Evolutionary conservation across 2,329 filamentous ascomycete genomes (phyloP), one percentile per base, ranked within the genome.

Genomic region (Raffaelea arxii): DNA sequence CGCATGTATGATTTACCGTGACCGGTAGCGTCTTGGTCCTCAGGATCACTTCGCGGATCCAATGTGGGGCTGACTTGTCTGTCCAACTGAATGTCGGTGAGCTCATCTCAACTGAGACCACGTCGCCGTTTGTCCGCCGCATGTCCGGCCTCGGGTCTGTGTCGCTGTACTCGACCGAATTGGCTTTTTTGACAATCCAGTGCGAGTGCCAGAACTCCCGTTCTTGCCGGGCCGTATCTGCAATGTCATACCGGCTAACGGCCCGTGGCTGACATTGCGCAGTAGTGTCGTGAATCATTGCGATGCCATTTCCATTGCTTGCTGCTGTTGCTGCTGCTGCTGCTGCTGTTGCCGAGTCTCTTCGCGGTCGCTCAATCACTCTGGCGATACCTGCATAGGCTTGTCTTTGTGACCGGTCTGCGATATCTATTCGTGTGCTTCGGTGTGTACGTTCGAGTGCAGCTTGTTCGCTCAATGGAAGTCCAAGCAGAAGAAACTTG

Each of bases 181-280:
- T 66, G 32, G 65, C 61, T 45, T 61, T 63, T 48, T 68, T 67
- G 32, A 68, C 61, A 23, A 67, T 61, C 65, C 65, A 68, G 44
- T 60, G 55, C 2, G 58, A 56, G n/a, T 49, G 49, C 64, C 63
- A 67, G 44, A 56, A 64, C 21, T 64, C 55, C 18, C 54, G 51
- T 46, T 64, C 62, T 6, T 55, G 48, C 10, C 45, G 40, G 3
- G 52, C 52, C 9, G 40, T 37, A 9, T 48, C 39, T 7, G 52
- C 36, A 36, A 65, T 56, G 3, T 60, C 55, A 21, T 54, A 45
- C 23, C 53, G 50, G 35, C 60, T 61, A 14, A 61, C 54, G 11
- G 63, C 63, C 4, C 38, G 41, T 12, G 36, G 48, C 14, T 42
- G 46, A 6, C 30, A 14, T 4, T 23, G 16, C 6, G 30, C 18